These are phyloP conservation scores for Beta lomatogona DNA, from an alignment of 179 eudicot genomes.

Conservation along the genomic window DNA sequence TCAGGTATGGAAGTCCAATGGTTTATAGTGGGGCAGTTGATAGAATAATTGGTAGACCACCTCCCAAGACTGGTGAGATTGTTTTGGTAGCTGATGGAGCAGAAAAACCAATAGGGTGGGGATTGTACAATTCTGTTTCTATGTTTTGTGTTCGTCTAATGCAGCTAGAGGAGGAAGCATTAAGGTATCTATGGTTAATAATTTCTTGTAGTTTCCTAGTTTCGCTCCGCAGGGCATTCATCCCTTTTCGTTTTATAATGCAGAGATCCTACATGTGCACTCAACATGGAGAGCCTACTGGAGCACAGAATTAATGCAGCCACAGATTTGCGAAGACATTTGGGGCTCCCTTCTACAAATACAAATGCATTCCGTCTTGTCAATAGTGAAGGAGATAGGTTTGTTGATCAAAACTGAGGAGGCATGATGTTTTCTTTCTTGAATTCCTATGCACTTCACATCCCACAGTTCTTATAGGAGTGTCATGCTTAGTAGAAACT, in stretches of 20 bases:
- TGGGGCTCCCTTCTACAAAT: conserved; percentile 68
- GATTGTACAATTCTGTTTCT: conserved; percentile 80
- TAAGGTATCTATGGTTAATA: conserved; percentile 38
- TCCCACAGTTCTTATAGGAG: background rate
- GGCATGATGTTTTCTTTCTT: background rate
- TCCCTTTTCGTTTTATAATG: conserved; percentile 9
- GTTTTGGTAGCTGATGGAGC: conserved; percentile 91
- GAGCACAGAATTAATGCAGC: conserved; percentile 65
- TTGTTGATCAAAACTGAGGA: conserved; percentile 15
- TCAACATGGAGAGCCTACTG: conserved; percentile 74
- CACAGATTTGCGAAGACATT: conserved; percentile 51
- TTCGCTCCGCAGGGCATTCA: conserved; percentile 8
- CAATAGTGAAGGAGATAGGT: conserved; percentile 98
- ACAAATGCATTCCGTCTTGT: conserved; percentile 94
- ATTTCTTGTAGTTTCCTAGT: background rate
- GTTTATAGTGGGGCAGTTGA: conserved; percentile 94
- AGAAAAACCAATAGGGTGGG: conserved; percentile 91
- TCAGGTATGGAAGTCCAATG: conserved; percentile 90
- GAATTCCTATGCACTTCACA: background rate
- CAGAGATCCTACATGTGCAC: conserved; percentile 77
- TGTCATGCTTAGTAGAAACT: background rate
- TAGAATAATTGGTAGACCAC: conserved; percentile 88
- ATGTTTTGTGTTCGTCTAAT: conserved; percentile 94
- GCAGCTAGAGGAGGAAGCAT: conserved; percentile 85
- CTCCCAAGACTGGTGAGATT: conserved; percentile 83